Conservation (phyloP, 306 rosid species). For the Quercus robur region DNA sequence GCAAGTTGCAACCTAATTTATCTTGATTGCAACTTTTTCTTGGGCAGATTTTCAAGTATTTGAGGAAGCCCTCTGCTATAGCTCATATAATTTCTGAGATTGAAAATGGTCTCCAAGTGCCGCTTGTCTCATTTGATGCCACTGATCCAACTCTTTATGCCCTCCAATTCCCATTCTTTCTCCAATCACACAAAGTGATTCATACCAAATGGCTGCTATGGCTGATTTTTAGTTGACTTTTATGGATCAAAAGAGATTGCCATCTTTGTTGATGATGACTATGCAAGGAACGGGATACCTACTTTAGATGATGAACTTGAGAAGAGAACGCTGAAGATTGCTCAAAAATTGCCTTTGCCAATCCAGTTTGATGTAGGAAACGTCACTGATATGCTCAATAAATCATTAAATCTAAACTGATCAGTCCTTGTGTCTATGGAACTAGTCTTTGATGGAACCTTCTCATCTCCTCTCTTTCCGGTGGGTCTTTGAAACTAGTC, state of each 20-base stretch:
- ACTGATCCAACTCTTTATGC: conserved; percentile 88
- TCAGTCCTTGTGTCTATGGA: conserved; percentile 69
- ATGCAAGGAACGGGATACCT: conserved; percentile 86
- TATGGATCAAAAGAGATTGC: conserved; percentile 78
- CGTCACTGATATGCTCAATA: conserved; percentile 52
- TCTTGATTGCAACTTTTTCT: conserved; percentile 20
- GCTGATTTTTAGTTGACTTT: conserved; percentile 60
- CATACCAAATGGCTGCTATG: conserved; percentile 77
- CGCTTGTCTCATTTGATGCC: conserved; percentile 86
- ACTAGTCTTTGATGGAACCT: no score
- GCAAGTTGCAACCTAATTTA: conserved; percentile 20
- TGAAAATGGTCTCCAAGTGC: conserved; percentile 78
- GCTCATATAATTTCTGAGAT: conserved; percentile 76
- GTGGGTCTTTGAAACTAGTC: no score
- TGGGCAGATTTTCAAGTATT: conserved; percentile 73
- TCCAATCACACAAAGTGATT: conserved; percentile 60
- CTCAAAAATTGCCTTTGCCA: conserved; percentile 62
- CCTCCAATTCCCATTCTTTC: conserved; percentile 79
- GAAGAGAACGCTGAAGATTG: conserved; percentile 43
- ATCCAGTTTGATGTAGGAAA: conserved; percentile 42
- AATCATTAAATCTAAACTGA: conserved; percentile 53
- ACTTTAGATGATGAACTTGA: conserved; percentile 67
- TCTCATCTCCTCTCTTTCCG: no score
- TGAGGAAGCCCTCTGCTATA: conserved; percentile 63
- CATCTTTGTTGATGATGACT: conserved; percentile 68